Conservation (phyloP, 2,329 filamentous ascomycete genomes). For the Westerdykella ornata region DNA sequence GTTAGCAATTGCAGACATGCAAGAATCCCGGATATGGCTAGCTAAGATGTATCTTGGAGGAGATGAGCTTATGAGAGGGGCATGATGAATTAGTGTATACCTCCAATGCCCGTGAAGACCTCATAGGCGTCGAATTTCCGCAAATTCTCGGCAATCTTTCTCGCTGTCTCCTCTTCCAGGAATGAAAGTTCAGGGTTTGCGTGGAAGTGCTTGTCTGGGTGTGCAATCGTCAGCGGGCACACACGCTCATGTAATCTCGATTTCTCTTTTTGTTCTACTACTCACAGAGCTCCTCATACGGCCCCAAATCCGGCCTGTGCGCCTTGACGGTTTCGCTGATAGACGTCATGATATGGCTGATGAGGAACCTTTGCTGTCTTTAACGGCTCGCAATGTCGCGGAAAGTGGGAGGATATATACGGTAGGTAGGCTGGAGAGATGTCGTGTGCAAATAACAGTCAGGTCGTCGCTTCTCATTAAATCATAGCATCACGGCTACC, state of each 20-base stretch:
- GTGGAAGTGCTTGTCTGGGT: constrained; percentile 31
- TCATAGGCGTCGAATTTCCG: constrained; percentile 34
- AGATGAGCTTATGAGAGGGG: too few relatives aligned
- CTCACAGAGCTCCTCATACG: constrained; percentile 33
- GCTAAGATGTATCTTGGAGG: too few relatives aligned
- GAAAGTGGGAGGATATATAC: too few relatives aligned
- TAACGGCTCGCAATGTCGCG: too few relatives aligned
- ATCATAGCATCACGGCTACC: too few relatives aligned
- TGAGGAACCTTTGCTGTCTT: too few relatives aligned
- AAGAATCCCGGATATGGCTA: background rate
- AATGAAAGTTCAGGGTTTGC: constrained; percentile 33
- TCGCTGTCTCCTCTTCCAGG: constrained; percentile 30
- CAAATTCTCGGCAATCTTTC: constrained; percentile 24
- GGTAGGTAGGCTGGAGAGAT: too few relatives aligned
- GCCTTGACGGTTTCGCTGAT: constrained; percentile 22
- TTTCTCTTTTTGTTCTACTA: background rate
- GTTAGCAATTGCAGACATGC: background rate
- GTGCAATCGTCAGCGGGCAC: too few relatives aligned
- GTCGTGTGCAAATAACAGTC: too few relatives aligned
- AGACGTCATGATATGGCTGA: constrained; percentile 18
- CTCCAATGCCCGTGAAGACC: constrained; percentile 50
- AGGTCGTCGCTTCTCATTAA: too few relatives aligned
- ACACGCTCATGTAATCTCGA: too few relatives aligned
- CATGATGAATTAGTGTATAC: background rate
- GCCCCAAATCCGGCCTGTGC: constrained; percentile 19